phyloP scores from a whole-genome alignment of 2,329 filamentous ascomycete species.

The Chaetomiaceae sp. region DNA sequence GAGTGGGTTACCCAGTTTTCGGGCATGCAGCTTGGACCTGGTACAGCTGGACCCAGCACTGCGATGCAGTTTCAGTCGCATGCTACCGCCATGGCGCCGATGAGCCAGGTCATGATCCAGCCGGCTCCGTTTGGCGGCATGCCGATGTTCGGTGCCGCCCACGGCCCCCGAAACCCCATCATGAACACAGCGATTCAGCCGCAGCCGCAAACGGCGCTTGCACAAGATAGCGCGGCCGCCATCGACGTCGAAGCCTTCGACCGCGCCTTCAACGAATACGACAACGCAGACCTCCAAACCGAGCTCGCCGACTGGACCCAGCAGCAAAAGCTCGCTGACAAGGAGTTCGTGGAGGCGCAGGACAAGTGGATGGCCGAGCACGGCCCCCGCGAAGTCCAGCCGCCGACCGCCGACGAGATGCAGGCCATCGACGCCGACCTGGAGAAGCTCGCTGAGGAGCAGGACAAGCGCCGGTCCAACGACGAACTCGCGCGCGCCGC shows the following conservation, averaged over 20 bases:
- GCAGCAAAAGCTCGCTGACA: conserved; percentile 13
- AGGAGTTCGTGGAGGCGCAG: conserved; percentile 20
- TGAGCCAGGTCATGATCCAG: conserved; percentile 12
- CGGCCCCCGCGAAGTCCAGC: conserved; percentile 24
- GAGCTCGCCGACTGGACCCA: conserved; percentile 21
- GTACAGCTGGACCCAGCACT: conserved; percentile 4
- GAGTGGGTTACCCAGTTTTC: conserved; percentile 26
- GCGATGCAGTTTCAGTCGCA: conserved; percentile 6
- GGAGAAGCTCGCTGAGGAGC: conserved; percentile 27
- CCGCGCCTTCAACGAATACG: conserved; percentile 29
- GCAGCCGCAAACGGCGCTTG: conserved; percentile 3
- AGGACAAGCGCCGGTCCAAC: conserved; percentile 43
- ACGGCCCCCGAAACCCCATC: not conserved
- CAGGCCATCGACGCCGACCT: conserved; percentile 25
- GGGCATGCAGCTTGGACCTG: conserved; percentile 21
- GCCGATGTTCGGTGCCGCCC: conserved; percentile 9
- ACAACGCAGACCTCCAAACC: conserved; percentile 21
- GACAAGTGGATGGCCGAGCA: conserved; percentile 33
- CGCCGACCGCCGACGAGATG: conserved; percentile 20
- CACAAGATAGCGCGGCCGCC: conserved; percentile 8
- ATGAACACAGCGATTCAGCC: conserved; percentile 5
- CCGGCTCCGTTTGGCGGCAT: not conserved
- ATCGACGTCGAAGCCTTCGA: conserved; percentile 28
- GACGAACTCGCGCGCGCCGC: conserved; percentile 71
- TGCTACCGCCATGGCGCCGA: not conserved